phyloP scores from a whole-genome alignment of 139 green algal genomes.

The Picochlorum sp. region DNA sequence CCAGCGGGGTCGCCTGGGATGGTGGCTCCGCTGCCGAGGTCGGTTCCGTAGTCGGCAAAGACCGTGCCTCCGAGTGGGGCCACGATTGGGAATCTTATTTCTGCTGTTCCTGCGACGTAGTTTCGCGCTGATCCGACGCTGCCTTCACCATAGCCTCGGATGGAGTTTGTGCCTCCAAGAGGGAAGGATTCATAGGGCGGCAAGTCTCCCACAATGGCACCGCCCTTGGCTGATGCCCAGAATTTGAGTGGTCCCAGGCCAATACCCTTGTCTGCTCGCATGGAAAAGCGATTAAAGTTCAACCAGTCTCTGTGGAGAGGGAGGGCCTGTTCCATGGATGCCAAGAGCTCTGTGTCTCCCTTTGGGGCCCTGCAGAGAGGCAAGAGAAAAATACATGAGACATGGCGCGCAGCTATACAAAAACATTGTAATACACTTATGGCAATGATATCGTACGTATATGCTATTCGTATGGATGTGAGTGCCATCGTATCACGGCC shows the following conservation, averaged over 20 bases:
- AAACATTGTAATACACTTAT: too few relatives aligned
- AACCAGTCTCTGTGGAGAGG: slow-evolving; percentile 69
- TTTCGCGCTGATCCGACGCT: slow-evolving; percentile 77
- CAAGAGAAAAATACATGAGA: too few relatives aligned
- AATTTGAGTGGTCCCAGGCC: slow-evolving; percentile 38
- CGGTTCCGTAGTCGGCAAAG: slow-evolving; percentile 85
- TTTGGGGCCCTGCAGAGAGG: slow-evolving; percentile 12
- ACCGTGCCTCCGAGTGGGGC: slow-evolving; percentile 50
- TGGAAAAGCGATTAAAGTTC: slow-evolving; percentile 61
- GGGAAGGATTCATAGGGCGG: slow-evolving; percentile 96
- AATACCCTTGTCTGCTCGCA: slow-evolving; percentile 51
- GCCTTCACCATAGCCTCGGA: slow-evolving; percentile 83
- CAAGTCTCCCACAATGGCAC: slow-evolving; percentile 76
- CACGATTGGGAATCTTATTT: slow-evolving; percentile 72
- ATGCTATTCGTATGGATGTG: slow-evolving; percentile 42
- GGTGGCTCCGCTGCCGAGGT: slow-evolving; percentile 74
- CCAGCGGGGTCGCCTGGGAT: slow-evolving; percentile 87
- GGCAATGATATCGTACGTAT: slow-evolving; percentile 34
- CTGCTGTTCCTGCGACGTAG: slow-evolving; percentile 66
- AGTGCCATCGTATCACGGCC: slow-evolving; percentile 59
- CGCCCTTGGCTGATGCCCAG: slow-evolving; percentile 44
- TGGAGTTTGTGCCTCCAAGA: slow-evolving; percentile 85
- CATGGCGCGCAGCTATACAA: too few relatives aligned
- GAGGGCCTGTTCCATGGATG: slow-evolving; percentile 64
- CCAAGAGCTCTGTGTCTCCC: slow-evolving; percentile 43